Percentiles rank a stretch among this genome's conserved stretches.
Conservation (phyloP, 2,329 filamentous ascomycete species). For the Zymoseptoria pseudotritici region DNA sequence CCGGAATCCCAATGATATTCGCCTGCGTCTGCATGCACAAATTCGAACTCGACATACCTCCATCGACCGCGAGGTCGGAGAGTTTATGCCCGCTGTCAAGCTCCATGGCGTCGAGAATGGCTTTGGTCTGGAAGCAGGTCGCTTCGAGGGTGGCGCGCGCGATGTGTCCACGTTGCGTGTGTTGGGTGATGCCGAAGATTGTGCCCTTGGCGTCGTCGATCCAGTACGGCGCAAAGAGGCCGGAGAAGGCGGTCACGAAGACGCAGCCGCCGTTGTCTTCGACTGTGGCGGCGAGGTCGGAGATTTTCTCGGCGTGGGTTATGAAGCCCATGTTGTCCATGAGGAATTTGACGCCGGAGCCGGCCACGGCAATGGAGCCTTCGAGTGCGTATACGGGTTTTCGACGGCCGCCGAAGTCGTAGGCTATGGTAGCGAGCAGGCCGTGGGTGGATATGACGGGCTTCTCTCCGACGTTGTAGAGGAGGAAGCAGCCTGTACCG, state of each 20-base stretch:
- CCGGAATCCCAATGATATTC: slow-evolving; percentile 74
- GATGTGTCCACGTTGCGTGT: slow-evolving; percentile 79
- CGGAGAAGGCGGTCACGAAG: slow-evolving; percentile 83
- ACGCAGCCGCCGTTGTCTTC: slow-evolving; percentile 75
- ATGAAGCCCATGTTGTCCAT: slow-evolving; percentile 58
- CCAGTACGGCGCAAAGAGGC: slow-evolving; percentile 89
- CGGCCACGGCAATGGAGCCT: slow-evolving; percentile 71
- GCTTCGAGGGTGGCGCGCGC: slow-evolving; percentile 84
- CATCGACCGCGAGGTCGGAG: slow-evolving; percentile 71
- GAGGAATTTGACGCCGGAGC: slow-evolving; percentile 69
- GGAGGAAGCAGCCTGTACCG: slow-evolving; percentile 79
- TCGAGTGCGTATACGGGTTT: slow-evolving; percentile 68
- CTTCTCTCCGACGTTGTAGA: slow-evolving; percentile 80
- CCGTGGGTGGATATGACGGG: slow-evolving; percentile 81
- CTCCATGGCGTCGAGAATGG: slow-evolving; percentile 87
- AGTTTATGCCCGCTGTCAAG: slow-evolving; percentile 72
- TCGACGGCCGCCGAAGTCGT: slow-evolving; percentile 60
- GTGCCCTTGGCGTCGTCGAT: slow-evolving; percentile 74
- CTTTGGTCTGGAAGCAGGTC: slow-evolving; percentile 86
- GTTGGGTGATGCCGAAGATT: slow-evolving; percentile 41
- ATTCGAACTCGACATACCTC: slow-evolving; percentile 81
- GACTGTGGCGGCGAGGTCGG: slow-evolving; percentile 56
- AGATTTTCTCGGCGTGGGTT: slow-evolving; percentile 57
- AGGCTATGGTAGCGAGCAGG: slow-evolving; percentile 78
- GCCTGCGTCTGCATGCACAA: slow-evolving; percentile 89